Evolutionary conservation across 176 grass and related monocot genomes (phyloP), one percentile per base, ranked within the genome.

Genomic region (Eragrostis nindensis): DNA sequence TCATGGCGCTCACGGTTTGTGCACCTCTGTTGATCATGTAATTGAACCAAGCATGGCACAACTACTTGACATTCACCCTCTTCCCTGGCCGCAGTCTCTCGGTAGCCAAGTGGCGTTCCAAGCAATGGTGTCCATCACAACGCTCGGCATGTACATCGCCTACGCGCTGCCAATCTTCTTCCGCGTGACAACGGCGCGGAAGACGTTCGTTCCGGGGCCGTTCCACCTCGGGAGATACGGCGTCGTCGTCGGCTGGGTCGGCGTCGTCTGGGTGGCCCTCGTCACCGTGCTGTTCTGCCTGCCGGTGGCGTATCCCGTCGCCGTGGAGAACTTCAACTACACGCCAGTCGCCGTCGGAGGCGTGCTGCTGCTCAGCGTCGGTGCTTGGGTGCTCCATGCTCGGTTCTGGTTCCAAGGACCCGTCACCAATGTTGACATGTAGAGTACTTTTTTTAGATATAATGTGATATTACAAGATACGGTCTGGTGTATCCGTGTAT

Each of bases 161-260:
- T 98, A 98, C 53, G 92, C 83, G 42, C 46, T 94, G 66, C 95
- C 95, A 0, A 89, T 98, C 74, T 81, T 98, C 45, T 98, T 98
- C 83, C 74, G 90, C 2, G 87, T 98, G 29, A 98, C 92, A 6
- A 82, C 93, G 0, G 87, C 80, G 0, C 19, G 81, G 41, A 87
- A 45, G 12, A 85, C 86, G 0, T 98, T 98, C 61, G 40, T 89
- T 0, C 86, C 72, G 0, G 95, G 90, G 8, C 92, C 95, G 18
- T 98, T 92, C 17, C 82, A 92, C 76, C 95, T 94, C 2, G 90
- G 92, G 0, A 76, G n/a, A 0, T 92, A 74, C 11, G 63, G 95
- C 5, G 2, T 83, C 0, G 2, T 24, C 16, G 11, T 91, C 18
- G 95, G 95, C 16, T 91, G 90, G 90, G 52, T 78, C 1, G 85